Percentiles rank a stretch among this genome's conserved stretches.
phyloP scores from a whole-genome alignment of 805 yeast genomes.

The Pichia eremophila region DNA sequence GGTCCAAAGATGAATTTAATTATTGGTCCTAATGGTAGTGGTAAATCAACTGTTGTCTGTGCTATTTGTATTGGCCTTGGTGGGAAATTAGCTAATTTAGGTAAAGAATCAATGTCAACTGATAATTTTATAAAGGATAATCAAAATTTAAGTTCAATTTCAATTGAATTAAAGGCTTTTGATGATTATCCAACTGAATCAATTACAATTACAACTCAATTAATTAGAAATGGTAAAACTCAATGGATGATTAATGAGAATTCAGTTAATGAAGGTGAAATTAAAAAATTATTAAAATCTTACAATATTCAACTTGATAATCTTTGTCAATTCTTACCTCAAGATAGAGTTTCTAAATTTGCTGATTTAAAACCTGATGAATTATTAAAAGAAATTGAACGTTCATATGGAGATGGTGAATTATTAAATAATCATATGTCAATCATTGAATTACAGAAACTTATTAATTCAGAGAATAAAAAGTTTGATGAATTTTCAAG shows the following conservation, averaged over 20 bases:
- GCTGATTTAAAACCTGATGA: conserved; percentile 73
- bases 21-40: conserved; percentile 95
- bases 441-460: conserved; percentile 43
- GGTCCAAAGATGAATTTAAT: conserved; percentile 85
- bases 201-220: conserved; percentile 34
- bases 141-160: conserved; percentile 34
- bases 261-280: conserved; percentile 31
- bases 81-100: conserved; percentile 67
- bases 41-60: conserved; percentile 87
- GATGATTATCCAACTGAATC: conserved; percentile 19
- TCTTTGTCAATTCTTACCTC: conserved; percentile 89
- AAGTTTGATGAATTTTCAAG: conserved; percentile 23
- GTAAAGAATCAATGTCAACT: conserved; percentile 51
- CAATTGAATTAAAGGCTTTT: conserved; percentile 38
- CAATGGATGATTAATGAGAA: conserved; percentile 42
- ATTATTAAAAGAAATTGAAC: conserved; percentile 65
- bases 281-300: conserved; percentile 35
- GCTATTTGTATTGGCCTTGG: conserved; percentile 86
- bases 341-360: conserved; percentile 89
- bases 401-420: conserved; percentile 61
- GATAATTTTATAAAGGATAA: conserved; percentile 71
- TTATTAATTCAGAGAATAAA: conserved; percentile 22
- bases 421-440: conserved; percentile 47
- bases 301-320: conserved; percentile 82
- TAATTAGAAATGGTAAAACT: conserved; percentile 36